Base-by-base conservation (phyloP, 176 grass and related monocot genomes). In the Zoysia pacifica region DNA sequence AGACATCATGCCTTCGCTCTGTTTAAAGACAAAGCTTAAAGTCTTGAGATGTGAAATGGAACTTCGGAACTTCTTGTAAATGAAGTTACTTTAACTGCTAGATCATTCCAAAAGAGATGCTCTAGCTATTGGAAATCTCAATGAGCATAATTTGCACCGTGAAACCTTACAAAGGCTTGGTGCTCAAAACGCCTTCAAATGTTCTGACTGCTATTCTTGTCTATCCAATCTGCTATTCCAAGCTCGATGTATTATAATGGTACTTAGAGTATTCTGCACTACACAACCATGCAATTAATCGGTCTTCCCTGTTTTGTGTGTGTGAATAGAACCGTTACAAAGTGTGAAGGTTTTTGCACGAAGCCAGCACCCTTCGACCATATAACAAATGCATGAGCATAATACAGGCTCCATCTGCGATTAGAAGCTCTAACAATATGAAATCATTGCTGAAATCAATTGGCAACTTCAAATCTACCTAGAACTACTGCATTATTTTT, bases 151-250 rank as follows among this genome's bases (percentile, higher is more conserved):
- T 70, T 55, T n/a, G 35, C 74, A 62, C 28, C 12, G 70, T 69
- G 81, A 84, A 68, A 67, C 20, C 37, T 18, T 63, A 28, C 63
- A 45, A 14, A 43, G 3, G 65, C 1, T 2, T 62, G 73, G 53
- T 84, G 41, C 41, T 84, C 69, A 77, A 77, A 77, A 41, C 67
- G 72, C 47, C 67, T 63, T 72, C 47, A 67, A 77, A 62, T 84
- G 55, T 54, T 55, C 46, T 71, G 65, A 64, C 65, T 76, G 35
- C 62, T 41, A 46, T 49, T 76, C 36, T 66, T 62, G 51, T 54
- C 70, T 51, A 42, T 36, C 37, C 52, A 62, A 62, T 77, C 64
- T 35, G 44, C 16, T n/a, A 78, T 11, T 74, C 8, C 9, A 81
- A 63, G 62, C 70, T 68, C 16, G 6, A 37, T 67, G 20, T 67